phyloP scores from a whole-genome alignment of 495 filamentous ascomycete genomes.

The Geoglossum glabrum region DNA sequence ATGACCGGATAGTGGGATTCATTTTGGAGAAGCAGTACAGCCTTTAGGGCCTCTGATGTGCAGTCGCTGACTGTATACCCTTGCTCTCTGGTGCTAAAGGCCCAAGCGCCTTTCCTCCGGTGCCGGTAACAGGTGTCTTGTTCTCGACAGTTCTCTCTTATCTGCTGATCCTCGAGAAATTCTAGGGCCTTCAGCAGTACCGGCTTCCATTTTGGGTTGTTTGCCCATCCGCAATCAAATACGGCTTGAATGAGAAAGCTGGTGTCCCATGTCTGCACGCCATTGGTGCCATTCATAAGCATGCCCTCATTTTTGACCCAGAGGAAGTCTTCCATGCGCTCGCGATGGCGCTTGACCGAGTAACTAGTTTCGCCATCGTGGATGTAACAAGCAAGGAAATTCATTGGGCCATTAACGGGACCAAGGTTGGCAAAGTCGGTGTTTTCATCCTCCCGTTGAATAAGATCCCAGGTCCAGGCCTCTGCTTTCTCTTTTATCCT shows the following conservation, averaged over 20 bases:
- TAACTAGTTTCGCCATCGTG: conserved; percentile 60
- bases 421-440: conserved; percentile 74
- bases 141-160: conserved; percentile 63
- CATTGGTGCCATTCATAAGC: conserved; percentile 90
- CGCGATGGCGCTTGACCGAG: conserved; percentile 55
- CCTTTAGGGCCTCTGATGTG: conserved; percentile 74
- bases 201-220: conserved; percentile 54
- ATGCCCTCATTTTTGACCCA: conserved; percentile 90
- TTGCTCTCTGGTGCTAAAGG: conserved; percentile 77
- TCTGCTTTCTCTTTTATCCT: conserved; percentile 44
- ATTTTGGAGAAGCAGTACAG: conserved; percentile 67
- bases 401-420: conserved; percentile 79
- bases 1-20: conserved; percentile 55
- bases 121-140: conserved; percentile 77
- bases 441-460: conserved; percentile 79
- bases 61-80: conserved; percentile 94
- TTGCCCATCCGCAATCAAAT: conserved; percentile 55
- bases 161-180: conserved; percentile 82
- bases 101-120: conserved; percentile 82
- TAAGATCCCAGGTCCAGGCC: conserved; percentile 52
- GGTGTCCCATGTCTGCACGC: conserved; percentile 93
- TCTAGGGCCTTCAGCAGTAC: conserved; percentile 71
- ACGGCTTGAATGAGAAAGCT: conserved; percentile 69
- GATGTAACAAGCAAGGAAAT: conserved; percentile 64
- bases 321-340: conserved; percentile 66